These are phyloP conservation scores for Cryptococcus sp. DNA, from an alignment of 1,284 basidiomycete genomes.

Conservation along the genomic window DNA sequence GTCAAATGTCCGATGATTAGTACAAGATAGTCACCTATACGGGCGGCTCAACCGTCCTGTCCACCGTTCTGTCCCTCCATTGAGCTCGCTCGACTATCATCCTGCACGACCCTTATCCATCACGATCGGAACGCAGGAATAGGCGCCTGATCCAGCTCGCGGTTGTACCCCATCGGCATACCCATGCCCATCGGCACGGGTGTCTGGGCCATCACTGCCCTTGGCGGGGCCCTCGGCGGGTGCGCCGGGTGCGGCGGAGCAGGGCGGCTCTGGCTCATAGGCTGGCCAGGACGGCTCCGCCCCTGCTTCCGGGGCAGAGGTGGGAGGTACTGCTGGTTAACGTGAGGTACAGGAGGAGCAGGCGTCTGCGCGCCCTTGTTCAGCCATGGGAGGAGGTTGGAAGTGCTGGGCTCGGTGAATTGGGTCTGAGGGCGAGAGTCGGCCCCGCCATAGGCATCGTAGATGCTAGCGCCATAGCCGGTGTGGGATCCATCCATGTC, in stretches of 20 bases:
- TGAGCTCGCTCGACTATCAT: too few relatives aligned
- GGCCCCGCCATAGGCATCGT: slow-evolving; percentile 6
- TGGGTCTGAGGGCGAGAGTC: slow-evolving; percentile 11
- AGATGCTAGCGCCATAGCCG: slow-evolving; percentile 6
- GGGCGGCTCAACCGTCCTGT: too few relatives aligned
- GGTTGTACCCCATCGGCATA: not conserved
- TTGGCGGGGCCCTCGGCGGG: slow-evolving; percentile 6
- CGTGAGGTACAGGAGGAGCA: not conserved
- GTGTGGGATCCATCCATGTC: not conserved
- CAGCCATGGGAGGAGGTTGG: slow-evolving; percentile 16
- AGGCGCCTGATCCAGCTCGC: slow-evolving; percentile 10
- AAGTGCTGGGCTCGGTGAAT: slow-evolving; percentile 14
- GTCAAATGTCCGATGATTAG: too few relatives aligned
- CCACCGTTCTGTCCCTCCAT: too few relatives aligned
- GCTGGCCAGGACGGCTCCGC: not conserved
- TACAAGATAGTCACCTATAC: too few relatives aligned
- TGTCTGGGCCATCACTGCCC: slow-evolving; percentile 14
- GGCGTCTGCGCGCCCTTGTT: slow-evolving; percentile 6
- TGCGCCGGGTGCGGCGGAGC: not conserved
- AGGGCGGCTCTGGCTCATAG: not conserved
- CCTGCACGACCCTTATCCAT: too few relatives aligned
- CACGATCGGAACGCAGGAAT: slow-evolving; percentile 13
- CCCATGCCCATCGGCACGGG: not conserved
- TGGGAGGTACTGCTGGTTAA: not conserved
- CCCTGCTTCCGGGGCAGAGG: not conserved